Conservation (phyloP, 805 yeast species). For the Saccharomycopsis sp. region DNA sequence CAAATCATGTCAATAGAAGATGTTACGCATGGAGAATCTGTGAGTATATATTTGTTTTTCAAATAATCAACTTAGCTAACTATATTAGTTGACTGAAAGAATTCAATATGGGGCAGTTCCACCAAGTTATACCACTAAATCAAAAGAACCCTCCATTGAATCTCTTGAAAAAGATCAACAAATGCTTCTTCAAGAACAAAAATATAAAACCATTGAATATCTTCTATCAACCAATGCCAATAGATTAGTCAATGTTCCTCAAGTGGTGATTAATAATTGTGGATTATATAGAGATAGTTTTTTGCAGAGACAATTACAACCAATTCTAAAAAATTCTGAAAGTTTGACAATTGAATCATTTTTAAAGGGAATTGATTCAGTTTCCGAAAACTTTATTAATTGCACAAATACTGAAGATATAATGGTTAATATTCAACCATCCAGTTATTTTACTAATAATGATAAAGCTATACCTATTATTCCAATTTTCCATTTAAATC, state of each 20-base stretch:
- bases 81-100: neutral
- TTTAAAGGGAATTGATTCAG: constrained; percentile 6
- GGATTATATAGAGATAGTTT: constrained; percentile 9
- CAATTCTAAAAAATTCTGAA: constrained; percentile 5
- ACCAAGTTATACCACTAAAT: no score
- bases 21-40: constrained; percentile 2
- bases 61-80: neutral
- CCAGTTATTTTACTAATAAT: neutral
- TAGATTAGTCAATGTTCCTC: constrained; percentile 7
- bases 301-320: constrained; percentile 12
- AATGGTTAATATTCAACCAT: constrained; percentile 4
- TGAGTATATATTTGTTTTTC: neutral
- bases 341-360: constrained; percentile 5
- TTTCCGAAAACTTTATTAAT: constrained; percentile 7
- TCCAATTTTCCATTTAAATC: constrained; percentile 26
- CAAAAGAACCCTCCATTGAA: neutral
- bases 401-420: constrained; percentile 11
- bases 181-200: constrained; percentile 2
- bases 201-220: neutral
- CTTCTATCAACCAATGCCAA: constrained; percentile 4
- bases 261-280: constrained; percentile 12
- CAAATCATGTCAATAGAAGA: constrained; percentile 3
- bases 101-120: neutral
- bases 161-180: neutral
- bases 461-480: constrained; percentile 2